Percentiles rank a stretch among this genome's conserved stretches.
These are phyloP conservation scores for Aspergillus nidulans DNA, from an alignment of 495 filamentous ascomycete species.

Conservation along the genomic window DNA sequence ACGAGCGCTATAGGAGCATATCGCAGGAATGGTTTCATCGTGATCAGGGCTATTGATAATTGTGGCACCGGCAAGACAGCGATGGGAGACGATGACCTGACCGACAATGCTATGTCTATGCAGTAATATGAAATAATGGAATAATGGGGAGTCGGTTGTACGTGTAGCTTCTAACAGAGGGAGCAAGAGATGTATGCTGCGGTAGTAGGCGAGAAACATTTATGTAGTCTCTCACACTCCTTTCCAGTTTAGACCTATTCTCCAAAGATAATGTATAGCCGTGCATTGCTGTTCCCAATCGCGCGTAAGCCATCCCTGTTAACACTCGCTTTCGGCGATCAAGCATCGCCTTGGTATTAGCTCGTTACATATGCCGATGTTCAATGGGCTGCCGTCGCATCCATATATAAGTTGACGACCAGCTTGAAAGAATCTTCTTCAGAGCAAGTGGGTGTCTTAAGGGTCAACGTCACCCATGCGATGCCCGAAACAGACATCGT, in stretches of 20 bases:
- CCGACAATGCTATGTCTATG: no score
- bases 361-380: slow-evolving; percentile 7
- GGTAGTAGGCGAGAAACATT: slow-evolving; percentile 9
- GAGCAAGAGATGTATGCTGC: no score
- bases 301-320: slow-evolving; percentile 33
- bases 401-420: slow-evolving; percentile 20
- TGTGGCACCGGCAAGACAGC: no score
- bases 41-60: no score
- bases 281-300: slow-evolving; percentile 35
- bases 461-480: background rate
- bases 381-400: slow-evolving; percentile 10
- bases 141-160: no score
- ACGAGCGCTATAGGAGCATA: no score
- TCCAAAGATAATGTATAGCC: slow-evolving; percentile 24
- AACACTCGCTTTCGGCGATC: slow-evolving; percentile 19
- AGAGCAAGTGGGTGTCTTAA: slow-evolving; percentile 14
- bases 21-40: no score
- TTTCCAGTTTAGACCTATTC: slow-evolving; percentile 16
- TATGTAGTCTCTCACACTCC: slow-evolving; percentile 25
- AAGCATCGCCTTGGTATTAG: slow-evolving; percentile 17
- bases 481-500: slow-evolving; percentile 9
- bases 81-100: no score
- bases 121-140: no score
- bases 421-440: slow-evolving; percentile 17
- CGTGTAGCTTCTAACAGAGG: no score